phyloP scores from a whole-genome alignment of 768 basidiomycete species.

The Auriculariales sp. region DNA sequence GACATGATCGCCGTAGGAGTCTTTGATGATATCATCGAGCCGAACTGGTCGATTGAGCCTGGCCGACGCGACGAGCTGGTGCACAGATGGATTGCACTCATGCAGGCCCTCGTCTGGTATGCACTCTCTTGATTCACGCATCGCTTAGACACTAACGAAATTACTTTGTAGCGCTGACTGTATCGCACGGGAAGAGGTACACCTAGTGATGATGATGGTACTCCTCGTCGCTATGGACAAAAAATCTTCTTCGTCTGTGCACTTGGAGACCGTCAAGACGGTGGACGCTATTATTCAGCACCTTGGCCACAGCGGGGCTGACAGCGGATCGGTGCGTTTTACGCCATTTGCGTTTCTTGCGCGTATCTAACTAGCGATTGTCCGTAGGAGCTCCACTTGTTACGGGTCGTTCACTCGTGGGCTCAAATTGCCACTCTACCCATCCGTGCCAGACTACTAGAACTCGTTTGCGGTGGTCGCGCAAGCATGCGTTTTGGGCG shows the following conservation, averaged over 20 bases:
- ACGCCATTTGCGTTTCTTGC: slow-evolving; percentile 31
- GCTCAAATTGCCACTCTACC: neutral
- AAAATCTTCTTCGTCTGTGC: neutral
- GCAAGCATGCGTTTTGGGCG: slow-evolving; percentile 13
- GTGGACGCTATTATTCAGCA: slow-evolving; percentile 31
- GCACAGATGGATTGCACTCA: slow-evolving; percentile 12
- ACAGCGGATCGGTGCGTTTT: slow-evolving; percentile 32
- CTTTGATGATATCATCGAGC: slow-evolving; percentile 12
- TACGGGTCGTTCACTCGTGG: neutral
- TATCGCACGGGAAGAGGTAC: neutral
- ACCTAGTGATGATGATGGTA: no score
- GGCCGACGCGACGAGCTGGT: slow-evolving; percentile 27
- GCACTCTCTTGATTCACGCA: neutral
- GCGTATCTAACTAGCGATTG: neutral
- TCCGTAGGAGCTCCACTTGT: neutral
- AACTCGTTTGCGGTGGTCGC: slow-evolving; percentile 4
- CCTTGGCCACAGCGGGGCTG: slow-evolving; percentile 22
- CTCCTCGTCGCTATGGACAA: no score
- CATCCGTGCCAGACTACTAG: neutral
- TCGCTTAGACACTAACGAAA: neutral
- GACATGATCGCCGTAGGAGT: slow-evolving; percentile 13
- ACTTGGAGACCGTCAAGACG: neutral
- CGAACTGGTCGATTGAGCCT: slow-evolving; percentile 18
- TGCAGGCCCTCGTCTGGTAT: neutral
- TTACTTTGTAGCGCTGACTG: neutral